Percentiles rank a stretch among this genome's conserved stretches.
These are phyloP conservation scores for Quercus cerris DNA, from an alignment of 306 rosid species.

Conservation along the genomic window DNA sequence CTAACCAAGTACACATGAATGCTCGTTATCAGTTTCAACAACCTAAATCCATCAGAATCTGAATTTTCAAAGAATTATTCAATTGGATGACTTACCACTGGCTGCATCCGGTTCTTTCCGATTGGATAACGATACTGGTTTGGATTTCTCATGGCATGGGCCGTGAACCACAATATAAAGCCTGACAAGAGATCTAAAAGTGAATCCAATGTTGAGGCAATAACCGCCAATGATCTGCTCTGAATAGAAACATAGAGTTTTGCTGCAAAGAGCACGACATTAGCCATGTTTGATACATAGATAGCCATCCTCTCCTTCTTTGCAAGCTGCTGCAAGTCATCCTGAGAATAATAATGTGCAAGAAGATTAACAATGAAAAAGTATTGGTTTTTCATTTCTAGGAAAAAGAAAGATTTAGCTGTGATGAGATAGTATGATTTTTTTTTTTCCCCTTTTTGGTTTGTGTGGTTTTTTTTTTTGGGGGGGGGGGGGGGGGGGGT, in stretches of 20 bases:
- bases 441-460: neutral
- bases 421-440: no score
- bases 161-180: conserved; percentile 79
- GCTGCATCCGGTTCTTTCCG: conserved; percentile 90
- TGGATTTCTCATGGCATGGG: conserved; percentile 64
- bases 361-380: neutral
- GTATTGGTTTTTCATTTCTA: neutral
- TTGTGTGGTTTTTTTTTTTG: no score
- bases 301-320: conserved; percentile 62
- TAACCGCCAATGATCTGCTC: conserved; percentile 70
- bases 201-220: conserved; percentile 88
- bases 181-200: conserved; percentile 86
- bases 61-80: neutral
- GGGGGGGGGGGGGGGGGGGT: no score
- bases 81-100: conserved; percentile 50
- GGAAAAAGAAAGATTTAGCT: neutral
- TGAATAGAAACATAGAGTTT: conserved; percentile 63
- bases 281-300: conserved; percentile 49
- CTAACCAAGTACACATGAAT: neutral
- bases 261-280: conserved; percentile 59
- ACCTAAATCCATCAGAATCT: neutral
- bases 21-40: no score
- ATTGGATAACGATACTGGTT: conserved; percentile 72
- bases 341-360: conserved; percentile 35
- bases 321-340: conserved; percentile 61